Evolutionary conservation across 2,329 filamentous ascomycete species (phyloP), one percentile per base, ranked within the genome.

Genomic region (Piedraia hortae): DNA sequence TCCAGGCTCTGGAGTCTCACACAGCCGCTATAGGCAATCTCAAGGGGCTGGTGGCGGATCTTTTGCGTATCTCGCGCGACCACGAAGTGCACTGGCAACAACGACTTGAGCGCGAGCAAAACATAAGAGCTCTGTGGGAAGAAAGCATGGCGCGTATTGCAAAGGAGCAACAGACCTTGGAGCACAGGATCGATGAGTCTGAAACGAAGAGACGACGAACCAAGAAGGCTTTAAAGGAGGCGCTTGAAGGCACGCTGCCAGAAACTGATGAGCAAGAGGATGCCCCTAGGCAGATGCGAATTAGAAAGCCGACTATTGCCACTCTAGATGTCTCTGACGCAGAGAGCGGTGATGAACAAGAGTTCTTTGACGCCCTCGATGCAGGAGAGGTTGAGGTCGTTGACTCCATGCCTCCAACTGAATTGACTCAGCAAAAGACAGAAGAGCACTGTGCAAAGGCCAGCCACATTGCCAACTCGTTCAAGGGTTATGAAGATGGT

Each of bases 111-210:
- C 69, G 78, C 24, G 85, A 97, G 48, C 68, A 69, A 19, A 75
- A 90, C 41, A 70, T 93, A 48, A 66, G 85, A 16, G 69, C 74
- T 27, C 74, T 97, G 64, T 97, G 85, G 85, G 85, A 97, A 47
- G 85, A 97, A 38, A 93, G 80, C 46, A 91, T 97, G 85, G 78
- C 85, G 6, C 68, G 80, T 36, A 72, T 97, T n/a, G 85, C 80
- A 10, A 67, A 65, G 25, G 85, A 97, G 43, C 85, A 97, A 36
- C 85, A 93, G 45, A 62, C 78, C 22, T 58, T 97, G 1, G 77
- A 93, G 41, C 74, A 64, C 16, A 70, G 68, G 26, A 73, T 91
- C 28, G 77, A 74, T 19, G 74, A 90, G 45, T 74, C 78, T 2
- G 82, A 93, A 43, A 62, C 72, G 39, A 93, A 89, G 54, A 63